Evolutionary conservation across 1,139 yeast genomes (phyloP).

Genomic region (Zygoascus meyerae): DNA sequence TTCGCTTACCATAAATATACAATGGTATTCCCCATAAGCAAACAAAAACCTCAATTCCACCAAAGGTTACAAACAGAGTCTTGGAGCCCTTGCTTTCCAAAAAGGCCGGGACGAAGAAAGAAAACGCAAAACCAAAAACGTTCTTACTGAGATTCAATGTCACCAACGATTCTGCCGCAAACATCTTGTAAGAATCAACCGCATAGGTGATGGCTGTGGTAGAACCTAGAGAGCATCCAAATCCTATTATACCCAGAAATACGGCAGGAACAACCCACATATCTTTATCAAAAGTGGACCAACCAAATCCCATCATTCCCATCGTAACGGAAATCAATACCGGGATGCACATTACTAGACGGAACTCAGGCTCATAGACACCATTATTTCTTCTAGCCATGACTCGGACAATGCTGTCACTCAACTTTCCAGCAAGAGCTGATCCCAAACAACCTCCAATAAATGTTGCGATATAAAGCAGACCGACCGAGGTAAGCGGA

Average conservation of each 20-base stretch:
- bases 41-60: slow-evolving; percentile 46
- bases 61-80: slow-evolving; percentile 48
- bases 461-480: slow-evolving; percentile 53
- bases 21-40: slow-evolving; percentile 49
- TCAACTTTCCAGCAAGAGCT: slow-evolving; percentile 45
- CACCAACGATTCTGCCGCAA: slow-evolving; percentile 56
- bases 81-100: slow-evolving; percentile 41
- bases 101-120: slow-evolving; percentile 50
- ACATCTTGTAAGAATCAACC: slow-evolving; percentile 53
- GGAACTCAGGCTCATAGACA: slow-evolving; percentile 57
- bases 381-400: slow-evolving; percentile 43
- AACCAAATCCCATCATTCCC: slow-evolving; percentile 60
- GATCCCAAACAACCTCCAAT: slow-evolving; percentile 57
- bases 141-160: slow-evolving; percentile 52
- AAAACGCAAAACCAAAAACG: slow-evolving; percentile 50
- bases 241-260: slow-evolving; percentile 51
- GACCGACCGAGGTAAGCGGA: slow-evolving; percentile 47
- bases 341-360: slow-evolving; percentile 51
- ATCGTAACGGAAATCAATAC: slow-evolving; percentile 42
- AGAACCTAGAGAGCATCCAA: slow-evolving; percentile 56
- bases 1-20: slow-evolving; percentile 50
- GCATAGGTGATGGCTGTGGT: slow-evolving; percentile 58
- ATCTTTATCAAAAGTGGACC: slow-evolving; percentile 47
- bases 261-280: slow-evolving; percentile 57
- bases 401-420: slow-evolving; percentile 42